Evolutionary conservation across 2,329 filamentous ascomycete genomes (phyloP), one percentile per base, ranked within the genome.

Genomic region (Cercospora sesami): DNA sequence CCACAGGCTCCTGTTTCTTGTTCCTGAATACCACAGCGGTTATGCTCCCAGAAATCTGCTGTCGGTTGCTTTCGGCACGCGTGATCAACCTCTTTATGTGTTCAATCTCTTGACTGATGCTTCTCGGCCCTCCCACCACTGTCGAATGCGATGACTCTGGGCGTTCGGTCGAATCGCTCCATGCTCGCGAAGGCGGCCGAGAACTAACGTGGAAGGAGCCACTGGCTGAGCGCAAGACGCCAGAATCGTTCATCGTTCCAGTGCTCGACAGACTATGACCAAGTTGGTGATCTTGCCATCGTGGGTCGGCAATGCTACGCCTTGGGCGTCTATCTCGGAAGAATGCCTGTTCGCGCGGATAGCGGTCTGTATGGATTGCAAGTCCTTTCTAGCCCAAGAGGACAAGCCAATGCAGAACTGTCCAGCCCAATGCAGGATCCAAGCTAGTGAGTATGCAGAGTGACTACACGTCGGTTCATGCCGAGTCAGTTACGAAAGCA

Each of bases 1-100:
- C 64, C 18, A 68, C 68, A 28, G 62, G 53, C 18, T 71, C 67
- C 36, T 65, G 58, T 16, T 61, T 70, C 14, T 68, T 65, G 39
- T 66, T 71, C n/a, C 74, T 71, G 58, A 75, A 75, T 6, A 75
- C 66, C 57, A 73, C 71, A 10, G 74, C 74, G 14, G 74, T 75
- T 39, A 75, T 73, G 61, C 72, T 73, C 10, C 71, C 71, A 12
- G 68, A 58, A 10, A 63, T 23, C 9, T 61, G 66, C 8, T 61
- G 57, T 26, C 70, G 69, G 33, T 68, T 68, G 57, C 69, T 68
- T 57, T 73, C 64, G 9, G 72, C 68, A 33, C 72, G 67, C 18
- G 67, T 67, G 23, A 75, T 64, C 23, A 75, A 67, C n/a, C 65
- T 67, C 63, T 75, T 75, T 67, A 75, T 75, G 31, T 75, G 73